These are phyloP conservation scores for Wickerhamiella qilinensis DNA, from an alignment of 805 yeast genomes.

Conservation along the genomic window DNA sequence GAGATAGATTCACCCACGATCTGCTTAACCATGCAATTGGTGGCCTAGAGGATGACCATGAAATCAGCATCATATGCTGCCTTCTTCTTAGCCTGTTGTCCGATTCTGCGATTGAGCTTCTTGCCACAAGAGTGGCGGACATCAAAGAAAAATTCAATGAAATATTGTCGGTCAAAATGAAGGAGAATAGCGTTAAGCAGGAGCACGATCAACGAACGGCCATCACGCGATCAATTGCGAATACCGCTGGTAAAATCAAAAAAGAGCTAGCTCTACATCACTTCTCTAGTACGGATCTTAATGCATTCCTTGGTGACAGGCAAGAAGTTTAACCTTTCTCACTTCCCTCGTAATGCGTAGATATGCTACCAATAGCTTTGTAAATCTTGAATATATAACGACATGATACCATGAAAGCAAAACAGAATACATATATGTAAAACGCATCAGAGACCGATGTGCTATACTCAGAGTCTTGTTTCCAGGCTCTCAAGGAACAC, in stretches of 20 bases:
- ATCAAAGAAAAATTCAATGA: conserved; percentile 26
- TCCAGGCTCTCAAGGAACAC: neutral
- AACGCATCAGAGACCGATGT: too few relatives aligned
- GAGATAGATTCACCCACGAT: conserved; percentile 17
- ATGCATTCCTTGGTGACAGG: neutral
- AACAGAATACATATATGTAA: too few relatives aligned
- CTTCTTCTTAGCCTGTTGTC: conserved; percentile 28
- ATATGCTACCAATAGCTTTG: too few relatives aligned
- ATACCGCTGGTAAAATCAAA: neutral
- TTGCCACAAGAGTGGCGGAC: conserved; percentile 1
- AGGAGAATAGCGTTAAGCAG: conserved; percentile 51
- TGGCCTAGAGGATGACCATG: conserved; percentile 47
- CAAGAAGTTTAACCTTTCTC: neutral
- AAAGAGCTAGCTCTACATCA: neutral
- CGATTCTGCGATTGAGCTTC: conserved; percentile 18
- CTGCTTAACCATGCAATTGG: conserved; percentile 29
- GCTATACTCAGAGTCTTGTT: neutral
- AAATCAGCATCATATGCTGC: conserved; percentile 38
- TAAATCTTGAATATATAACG: too few relatives aligned
- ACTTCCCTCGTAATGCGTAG: neutral
- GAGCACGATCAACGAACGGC: conserved; percentile 30
- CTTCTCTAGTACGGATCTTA: neutral
- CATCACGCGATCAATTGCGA: neutral
- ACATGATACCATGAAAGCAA: too few relatives aligned
- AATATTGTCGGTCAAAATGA: conserved; percentile 32